These are phyloP conservation scores for Ogataea corticis DNA, from an alignment of 805 yeast genomes.

Conservation along the genomic window DNA sequence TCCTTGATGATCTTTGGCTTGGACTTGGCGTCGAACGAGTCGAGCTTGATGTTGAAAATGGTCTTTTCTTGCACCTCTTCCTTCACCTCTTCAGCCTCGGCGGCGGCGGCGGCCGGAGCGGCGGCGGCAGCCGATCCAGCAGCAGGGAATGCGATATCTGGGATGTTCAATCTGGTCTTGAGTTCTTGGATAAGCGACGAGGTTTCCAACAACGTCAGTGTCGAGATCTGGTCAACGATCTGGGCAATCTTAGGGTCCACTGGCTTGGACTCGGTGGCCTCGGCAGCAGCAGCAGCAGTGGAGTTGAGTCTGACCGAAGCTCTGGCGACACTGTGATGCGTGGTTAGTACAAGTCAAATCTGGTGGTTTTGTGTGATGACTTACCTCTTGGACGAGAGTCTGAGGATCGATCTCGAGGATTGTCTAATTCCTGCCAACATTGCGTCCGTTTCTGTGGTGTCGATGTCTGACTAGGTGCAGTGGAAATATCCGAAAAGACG, in stretches of 20 bases:
- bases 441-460: background rate
- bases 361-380: background rate
- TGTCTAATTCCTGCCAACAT: conserved; percentile 21
- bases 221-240: conserved; percentile 89
- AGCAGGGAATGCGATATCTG: conserved; percentile 86
- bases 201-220: conserved; percentile 90
- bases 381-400: conserved; percentile 19
- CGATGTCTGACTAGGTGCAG: background rate
- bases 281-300: conserved; percentile 40
- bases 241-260: conserved; percentile 85
- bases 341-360: background rate
- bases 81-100: conserved; percentile 69
- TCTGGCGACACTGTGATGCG: conserved; percentile 50
- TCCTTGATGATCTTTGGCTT: conserved; percentile 98
- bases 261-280: conserved; percentile 39
- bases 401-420: conserved; percentile 23
- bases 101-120: conserved; percentile 68
- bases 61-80: conserved; percentile 89
- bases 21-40: conserved; percentile 88
- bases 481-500: background rate
- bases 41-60: conserved; percentile 87
- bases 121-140: conserved; percentile 62
- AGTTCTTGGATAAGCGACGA: conserved; percentile 81
- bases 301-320: conserved; percentile 54
- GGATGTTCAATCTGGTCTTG: conserved; percentile 81